phyloP scores from a whole-genome alignment of 1,139 yeast species.

The Nakaseomyces kungkrabaensis region DNA sequence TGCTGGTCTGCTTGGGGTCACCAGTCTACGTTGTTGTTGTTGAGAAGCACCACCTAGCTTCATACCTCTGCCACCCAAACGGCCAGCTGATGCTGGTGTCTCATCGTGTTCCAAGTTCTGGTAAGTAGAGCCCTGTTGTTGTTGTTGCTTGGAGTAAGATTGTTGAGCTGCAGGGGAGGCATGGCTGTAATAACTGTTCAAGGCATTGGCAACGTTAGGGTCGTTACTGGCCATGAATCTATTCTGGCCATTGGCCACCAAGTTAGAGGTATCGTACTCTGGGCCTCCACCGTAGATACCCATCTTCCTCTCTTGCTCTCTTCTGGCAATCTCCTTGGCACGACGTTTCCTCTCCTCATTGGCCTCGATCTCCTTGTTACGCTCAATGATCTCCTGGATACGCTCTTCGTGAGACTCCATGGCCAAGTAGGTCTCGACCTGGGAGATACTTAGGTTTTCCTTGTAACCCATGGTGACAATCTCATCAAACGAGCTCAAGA shows the following conservation, averaged over 20 bases:
- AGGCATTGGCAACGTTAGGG: conserved; percentile 28
- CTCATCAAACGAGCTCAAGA: conserved; percentile 89
- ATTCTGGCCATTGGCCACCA: conserved; percentile 13
- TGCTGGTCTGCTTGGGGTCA: conserved; percentile 13
- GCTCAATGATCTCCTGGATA: conserved; percentile 94
- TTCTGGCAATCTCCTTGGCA: conserved; percentile 89
- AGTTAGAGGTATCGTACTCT: conserved; percentile 7
- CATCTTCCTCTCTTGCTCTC: conserved; percentile 60
- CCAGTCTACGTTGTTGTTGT: conserved; percentile 9
- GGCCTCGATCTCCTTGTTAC: conserved; percentile 94
- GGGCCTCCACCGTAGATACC: conserved; percentile 12
- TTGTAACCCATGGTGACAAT: conserved; percentile 82
- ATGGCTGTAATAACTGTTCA: conserved; percentile 30
- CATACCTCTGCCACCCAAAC: conserved; percentile 20
- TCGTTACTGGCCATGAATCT: conserved; percentile 22
- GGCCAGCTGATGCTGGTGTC: neutral
- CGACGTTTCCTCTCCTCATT: conserved; percentile 93
- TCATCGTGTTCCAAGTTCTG: conserved; percentile 2
- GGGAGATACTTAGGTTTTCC: conserved; percentile 74
- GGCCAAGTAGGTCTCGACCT: conserved; percentile 81
- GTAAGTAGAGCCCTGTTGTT: conserved; percentile 5
- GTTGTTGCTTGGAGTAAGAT: conserved; percentile 21
- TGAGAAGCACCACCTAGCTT: conserved; percentile 19
- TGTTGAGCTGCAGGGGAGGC: conserved; percentile 31
- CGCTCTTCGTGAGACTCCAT: conserved; percentile 99